These are phyloP conservation scores for Xylariaceae sp. DNA, from an alignment of 2,329 filamentous ascomycete species.

Conservation along the genomic window DNA sequence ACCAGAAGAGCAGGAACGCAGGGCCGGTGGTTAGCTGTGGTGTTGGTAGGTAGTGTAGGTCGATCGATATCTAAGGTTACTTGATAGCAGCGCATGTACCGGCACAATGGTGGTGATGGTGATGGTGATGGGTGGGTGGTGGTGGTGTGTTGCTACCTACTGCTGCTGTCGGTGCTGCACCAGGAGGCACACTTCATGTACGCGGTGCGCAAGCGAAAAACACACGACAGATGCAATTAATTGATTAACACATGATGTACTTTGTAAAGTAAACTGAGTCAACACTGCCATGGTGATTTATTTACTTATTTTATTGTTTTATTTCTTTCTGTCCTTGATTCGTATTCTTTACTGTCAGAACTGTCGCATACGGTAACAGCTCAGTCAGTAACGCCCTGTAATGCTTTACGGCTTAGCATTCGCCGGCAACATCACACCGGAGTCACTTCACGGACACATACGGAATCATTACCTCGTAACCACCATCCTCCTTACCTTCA, in stretches of 20 bases:
- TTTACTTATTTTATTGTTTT: neutral
- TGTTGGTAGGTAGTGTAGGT: slow-evolving; percentile 2
- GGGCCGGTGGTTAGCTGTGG: slow-evolving; percentile 9
- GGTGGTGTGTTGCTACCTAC: neutral
- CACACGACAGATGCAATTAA: neutral
- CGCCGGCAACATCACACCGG: no score
- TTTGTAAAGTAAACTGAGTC: neutral
- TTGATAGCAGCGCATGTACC: neutral
- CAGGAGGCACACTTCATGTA: neutral
- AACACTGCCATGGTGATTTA: neutral
- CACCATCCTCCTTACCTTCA: neutral
- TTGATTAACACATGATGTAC: neutral
- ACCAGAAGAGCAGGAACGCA: slow-evolving; percentile 11
- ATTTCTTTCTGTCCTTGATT: neutral
- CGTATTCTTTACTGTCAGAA: neutral
- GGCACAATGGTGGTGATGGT: neutral
- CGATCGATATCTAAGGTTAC: neutral
- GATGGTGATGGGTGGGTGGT: neutral
- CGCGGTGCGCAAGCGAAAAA: neutral
- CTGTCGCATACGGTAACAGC: neutral
- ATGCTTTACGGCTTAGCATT: neutral
- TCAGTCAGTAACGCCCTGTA: neutral
- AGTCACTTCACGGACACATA: neutral
- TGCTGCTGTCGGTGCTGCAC: neutral
- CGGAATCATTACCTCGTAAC: neutral